These are phyloP conservation scores for Monascus purpureus DNA, from an alignment of 495 filamentous ascomycete genomes.

Conservation along the genomic window DNA sequence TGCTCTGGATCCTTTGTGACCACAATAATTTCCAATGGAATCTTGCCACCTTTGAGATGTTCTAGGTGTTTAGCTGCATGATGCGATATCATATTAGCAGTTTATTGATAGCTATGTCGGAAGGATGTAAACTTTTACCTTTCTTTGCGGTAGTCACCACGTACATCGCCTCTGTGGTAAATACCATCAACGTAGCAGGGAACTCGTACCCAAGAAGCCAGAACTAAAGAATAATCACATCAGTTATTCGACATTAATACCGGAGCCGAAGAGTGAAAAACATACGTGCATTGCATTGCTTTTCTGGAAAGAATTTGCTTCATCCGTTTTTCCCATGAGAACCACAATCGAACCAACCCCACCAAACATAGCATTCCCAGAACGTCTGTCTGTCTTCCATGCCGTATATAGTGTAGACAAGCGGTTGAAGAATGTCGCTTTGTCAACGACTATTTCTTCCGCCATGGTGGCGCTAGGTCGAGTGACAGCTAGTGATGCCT, in stretches of 20 bases:
- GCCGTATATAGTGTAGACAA: slow-evolving; percentile 69
- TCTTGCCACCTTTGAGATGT: slow-evolving; percentile 79
- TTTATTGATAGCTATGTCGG: not conserved
- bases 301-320: slow-evolving; percentile 72
- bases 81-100: not conserved
- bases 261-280: slow-evolving; percentile 6
- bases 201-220: slow-evolving; percentile 99
- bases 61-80: slow-evolving; percentile 77
- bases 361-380: slow-evolving; percentile 59
- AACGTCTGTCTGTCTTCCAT: slow-evolving; percentile 92
- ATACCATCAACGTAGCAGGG: slow-evolving; percentile 81
- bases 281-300: slow-evolving; percentile 89
- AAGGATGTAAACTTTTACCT: slow-evolving; percentile 38
- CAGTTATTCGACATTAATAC: not conserved
- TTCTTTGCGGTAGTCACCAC: slow-evolving; percentile 95
- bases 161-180: slow-evolving; percentile 76
- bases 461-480: slow-evolving; percentile 25
- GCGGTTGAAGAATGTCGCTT: slow-evolving; percentile 80
- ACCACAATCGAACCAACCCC: slow-evolving; percentile 77
- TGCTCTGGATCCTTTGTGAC: slow-evolving; percentile 78
- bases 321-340: slow-evolving; percentile 88
- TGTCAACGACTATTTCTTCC: slow-evolving; percentile 79
- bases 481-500: slow-evolving; percentile 9
- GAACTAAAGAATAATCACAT: slow-evolving; percentile 45
- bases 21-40: slow-evolving; percentile 78